Conservation (phyloP, 2,329 filamentous ascomycete genomes). For the Diaporthe aspalathi region DNA sequence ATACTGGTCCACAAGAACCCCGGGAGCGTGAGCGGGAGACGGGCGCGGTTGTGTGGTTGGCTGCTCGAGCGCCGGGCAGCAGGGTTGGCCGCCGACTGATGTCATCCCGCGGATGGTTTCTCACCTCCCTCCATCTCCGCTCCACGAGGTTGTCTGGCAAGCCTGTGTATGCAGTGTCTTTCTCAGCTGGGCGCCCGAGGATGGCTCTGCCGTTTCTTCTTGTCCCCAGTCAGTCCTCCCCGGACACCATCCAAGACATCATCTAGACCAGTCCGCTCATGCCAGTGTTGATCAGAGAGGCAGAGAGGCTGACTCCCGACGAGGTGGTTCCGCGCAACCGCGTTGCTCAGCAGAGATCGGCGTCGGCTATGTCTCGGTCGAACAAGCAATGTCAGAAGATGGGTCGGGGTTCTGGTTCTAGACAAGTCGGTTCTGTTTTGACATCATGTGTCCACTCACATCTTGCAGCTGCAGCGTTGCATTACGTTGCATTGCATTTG, state of each 20-base stretch:
- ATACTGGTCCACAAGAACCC: neutral
- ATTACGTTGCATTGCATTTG: slow-evolving; percentile 25
- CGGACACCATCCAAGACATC: neutral
- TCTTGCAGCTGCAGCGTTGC: slow-evolving; percentile 32
- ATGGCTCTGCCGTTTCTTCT: neutral
- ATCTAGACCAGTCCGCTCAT: neutral
- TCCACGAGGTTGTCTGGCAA: too few relatives aligned
- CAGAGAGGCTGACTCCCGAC: neutral
- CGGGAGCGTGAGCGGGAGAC: neutral
- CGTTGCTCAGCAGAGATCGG: slow-evolving; percentile 13
- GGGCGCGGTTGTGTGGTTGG: slow-evolving; percentile 5
- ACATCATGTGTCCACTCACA: slow-evolving; percentile 24
- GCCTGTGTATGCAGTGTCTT: neutral
- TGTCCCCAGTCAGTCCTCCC: neutral
- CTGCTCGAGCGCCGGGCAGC: slow-evolving; percentile 6
- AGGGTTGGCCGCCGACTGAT: slow-evolving; percentile 14
- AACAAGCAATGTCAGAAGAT: slow-evolving; percentile 20
- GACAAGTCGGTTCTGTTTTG: slow-evolving; percentile 20
- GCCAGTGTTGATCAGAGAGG: neutral
- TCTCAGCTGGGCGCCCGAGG: neutral
- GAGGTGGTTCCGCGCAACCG: slow-evolving; percentile 10
- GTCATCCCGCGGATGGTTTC: slow-evolving; percentile 9
- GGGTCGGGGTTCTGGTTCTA: slow-evolving; percentile 28
- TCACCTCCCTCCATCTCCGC: neutral
- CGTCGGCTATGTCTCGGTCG: neutral